Percentiles rank a stretch among this genome's conserved stretches.
phyloP scores from a whole-genome alignment of 768 basidiomycete species.

The Baorangia bicolor region DNA sequence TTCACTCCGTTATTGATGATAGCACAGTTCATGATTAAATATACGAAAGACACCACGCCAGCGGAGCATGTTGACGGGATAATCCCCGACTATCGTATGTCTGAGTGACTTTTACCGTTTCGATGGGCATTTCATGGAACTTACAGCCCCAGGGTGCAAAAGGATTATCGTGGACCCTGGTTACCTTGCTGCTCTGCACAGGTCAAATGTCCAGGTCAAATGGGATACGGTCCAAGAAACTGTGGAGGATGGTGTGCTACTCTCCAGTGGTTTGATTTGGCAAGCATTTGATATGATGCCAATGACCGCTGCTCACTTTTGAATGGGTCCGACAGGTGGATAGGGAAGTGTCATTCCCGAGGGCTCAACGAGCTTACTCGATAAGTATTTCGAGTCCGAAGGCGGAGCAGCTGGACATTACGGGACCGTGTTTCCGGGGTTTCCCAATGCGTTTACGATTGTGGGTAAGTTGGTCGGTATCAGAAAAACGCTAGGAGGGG shows the following conservation, averaged over 20 bases:
- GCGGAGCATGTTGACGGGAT: background rate
- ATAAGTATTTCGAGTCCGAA: background rate
- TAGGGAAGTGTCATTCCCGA: background rate
- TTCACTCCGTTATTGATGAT: background rate
- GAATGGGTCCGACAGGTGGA: background rate
- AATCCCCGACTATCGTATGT: slow-evolving; percentile 2
- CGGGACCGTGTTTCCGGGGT: slow-evolving; percentile 48
- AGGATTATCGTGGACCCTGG: slow-evolving; percentile 49
- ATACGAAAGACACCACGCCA: background rate
- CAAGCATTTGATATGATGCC: background rate
- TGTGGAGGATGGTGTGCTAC: background rate
- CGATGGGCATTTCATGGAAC: background rate
- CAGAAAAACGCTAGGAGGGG: background rate
- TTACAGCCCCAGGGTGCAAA: slow-evolving; percentile 55
- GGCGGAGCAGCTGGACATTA: slow-evolving; percentile 37
- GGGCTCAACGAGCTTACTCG: background rate
- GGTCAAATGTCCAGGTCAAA: slow-evolving; percentile 49
- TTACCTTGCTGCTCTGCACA: slow-evolving; percentile 48
- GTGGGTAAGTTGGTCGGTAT: background rate
- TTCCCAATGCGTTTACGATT: background rate
- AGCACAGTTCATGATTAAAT: background rate
- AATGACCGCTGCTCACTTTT: background rate
- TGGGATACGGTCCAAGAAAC: slow-evolving; percentile 16
- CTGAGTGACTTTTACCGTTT: background rate
- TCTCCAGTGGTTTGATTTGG: slow-evolving; percentile 1